Base-by-base conservation (phyloP, 2,329 filamentous ascomycete genomes). In the Paraphoma sp. region DNA sequence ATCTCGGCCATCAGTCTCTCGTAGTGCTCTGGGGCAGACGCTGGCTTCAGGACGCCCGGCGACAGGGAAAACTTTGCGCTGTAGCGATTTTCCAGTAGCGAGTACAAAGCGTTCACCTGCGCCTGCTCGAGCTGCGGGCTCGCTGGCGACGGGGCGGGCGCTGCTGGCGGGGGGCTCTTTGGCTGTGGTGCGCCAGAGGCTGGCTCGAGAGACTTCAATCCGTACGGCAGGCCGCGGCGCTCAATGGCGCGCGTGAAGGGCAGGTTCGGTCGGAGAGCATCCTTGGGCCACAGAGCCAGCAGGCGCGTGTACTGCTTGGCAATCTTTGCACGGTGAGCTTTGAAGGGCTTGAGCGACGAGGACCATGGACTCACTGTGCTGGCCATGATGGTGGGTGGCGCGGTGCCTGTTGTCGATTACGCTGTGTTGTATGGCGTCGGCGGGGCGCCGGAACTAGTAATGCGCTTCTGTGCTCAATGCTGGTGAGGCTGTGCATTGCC, bases 81-180 rank as follows among this genome's bases (percentile, higher is more conserved):
- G 64, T 86, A 87, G 47, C 83, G 76, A 67, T 88, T 81, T 62
- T 87, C 84, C 2, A 89, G 76, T n/a, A 89, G 75, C 2, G 83
- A 81, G 59, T 84, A 86, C 1, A 88, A 80, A 4, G 84, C 85
- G 63, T 87, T 87, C 51, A 86, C 73, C 63, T 85, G 79, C 31
- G 72, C 71, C 31, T 78, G 65, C 58, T 84, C 82, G 28, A 65
- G 63, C 18, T 63, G 57, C 1, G 66, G 64, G 14, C 64, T 63
- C 48, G 57, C 44, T 4, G 56, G 57, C 16, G 62, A 44, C n/a
- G 61, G 48, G 1, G 59, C 23, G 11, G 63, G 45, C 11, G 63
- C 49, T 45, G 53, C 51, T 23, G 59, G 23, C 31, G 54, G 46
- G 1, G 59, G 29, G 10, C 8, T 42, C 10, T 60, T 44, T 12